Evolutionary conservation across 1,139 yeast species (phyloP).

Genomic region (Diutina ranongensis): DNA sequence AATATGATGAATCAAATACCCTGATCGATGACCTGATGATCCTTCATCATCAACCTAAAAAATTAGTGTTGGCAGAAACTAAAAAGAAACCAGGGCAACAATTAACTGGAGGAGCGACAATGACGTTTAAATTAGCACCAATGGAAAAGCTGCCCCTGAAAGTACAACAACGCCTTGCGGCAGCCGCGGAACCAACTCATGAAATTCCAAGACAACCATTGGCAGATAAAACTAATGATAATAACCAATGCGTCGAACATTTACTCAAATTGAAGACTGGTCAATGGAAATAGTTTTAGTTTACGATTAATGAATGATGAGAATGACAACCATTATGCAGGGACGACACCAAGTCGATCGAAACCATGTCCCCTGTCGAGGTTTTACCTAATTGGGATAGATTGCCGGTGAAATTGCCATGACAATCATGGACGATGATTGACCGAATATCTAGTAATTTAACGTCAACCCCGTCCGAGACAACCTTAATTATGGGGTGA

Average conservation of each 20-base stretch:
- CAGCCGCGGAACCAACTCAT: conserved; percentile 16
- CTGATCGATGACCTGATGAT: conserved; percentile 4
- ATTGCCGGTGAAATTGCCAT: too few relatives aligned
- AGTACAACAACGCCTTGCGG: conserved; percentile 15
- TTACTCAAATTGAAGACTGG: conserved; percentile 28
- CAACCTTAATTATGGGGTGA: too few relatives aligned
- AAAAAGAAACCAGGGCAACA: conserved; percentile 28
- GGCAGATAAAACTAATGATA: conserved; percentile 11
- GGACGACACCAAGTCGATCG: too few relatives aligned
- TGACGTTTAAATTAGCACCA: conserved; percentile 29
- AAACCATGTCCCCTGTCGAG: too few relatives aligned
- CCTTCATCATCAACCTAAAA: conserved; percentile 7
- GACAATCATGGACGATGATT: too few relatives aligned
- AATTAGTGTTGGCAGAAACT: conserved; percentile 22
- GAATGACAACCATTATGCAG: too few relatives aligned
- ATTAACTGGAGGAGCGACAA: conserved; percentile 20
- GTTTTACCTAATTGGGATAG: too few relatives aligned
- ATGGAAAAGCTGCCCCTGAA: conserved; percentile 12
- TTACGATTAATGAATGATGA: conserved; percentile 1
- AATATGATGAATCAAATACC: conserved; percentile 1
- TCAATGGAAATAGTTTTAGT: background rate
- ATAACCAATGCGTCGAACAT: conserved; percentile 20
- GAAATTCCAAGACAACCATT: conserved; percentile 11
- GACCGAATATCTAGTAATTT: too few relatives aligned
- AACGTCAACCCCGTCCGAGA: too few relatives aligned